Conservation (phyloP, 768 basidiomycete genomes). For the Phaeotremella fagi region DNA sequence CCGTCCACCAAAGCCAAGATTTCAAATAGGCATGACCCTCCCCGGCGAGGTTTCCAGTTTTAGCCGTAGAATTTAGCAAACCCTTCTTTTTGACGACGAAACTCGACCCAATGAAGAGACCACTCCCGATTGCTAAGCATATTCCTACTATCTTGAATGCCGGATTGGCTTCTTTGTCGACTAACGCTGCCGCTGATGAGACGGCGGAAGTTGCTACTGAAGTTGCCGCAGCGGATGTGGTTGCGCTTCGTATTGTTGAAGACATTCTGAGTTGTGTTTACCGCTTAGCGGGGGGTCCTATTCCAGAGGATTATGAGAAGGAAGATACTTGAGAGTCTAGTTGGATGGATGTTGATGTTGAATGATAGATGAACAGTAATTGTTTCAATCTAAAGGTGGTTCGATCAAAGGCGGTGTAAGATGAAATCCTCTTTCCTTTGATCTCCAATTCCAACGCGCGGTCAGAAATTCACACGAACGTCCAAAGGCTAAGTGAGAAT, state of each 20-base stretch:
- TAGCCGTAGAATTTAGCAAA: conserved; percentile 54
- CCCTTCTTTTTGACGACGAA: conserved; percentile 99
- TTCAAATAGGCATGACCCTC: conserved; percentile 93
- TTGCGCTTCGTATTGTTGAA: too few relatives aligned
- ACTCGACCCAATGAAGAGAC: conserved; percentile 74
- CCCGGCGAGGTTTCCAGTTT: conserved; percentile 55
- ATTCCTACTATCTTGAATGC: conserved; percentile 51
- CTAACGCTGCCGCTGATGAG: conserved; percentile 5
- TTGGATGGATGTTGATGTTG: too few relatives aligned
- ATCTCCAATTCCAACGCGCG: too few relatives aligned
- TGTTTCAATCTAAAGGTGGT: too few relatives aligned
- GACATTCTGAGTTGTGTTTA: not conserved
- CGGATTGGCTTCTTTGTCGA: conserved; percentile 25
- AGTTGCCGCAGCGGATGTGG: conserved; percentile 9
- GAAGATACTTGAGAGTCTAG: too few relatives aligned
- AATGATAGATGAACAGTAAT: too few relatives aligned
- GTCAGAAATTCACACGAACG: too few relatives aligned
- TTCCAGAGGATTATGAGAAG: too few relatives aligned
- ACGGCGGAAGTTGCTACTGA: conserved; percentile 32
- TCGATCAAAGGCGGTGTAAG: too few relatives aligned
- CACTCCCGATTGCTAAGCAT: conserved; percentile 56
- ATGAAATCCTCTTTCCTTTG: too few relatives aligned
- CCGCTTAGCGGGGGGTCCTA: too few relatives aligned
- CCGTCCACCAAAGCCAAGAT: conserved; percentile 85
- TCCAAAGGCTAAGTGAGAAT: too few relatives aligned